phyloP scores from a whole-genome alignment of 2,329 filamentous ascomycete genomes.

The Ophiostoma triangulosporum region DNA sequence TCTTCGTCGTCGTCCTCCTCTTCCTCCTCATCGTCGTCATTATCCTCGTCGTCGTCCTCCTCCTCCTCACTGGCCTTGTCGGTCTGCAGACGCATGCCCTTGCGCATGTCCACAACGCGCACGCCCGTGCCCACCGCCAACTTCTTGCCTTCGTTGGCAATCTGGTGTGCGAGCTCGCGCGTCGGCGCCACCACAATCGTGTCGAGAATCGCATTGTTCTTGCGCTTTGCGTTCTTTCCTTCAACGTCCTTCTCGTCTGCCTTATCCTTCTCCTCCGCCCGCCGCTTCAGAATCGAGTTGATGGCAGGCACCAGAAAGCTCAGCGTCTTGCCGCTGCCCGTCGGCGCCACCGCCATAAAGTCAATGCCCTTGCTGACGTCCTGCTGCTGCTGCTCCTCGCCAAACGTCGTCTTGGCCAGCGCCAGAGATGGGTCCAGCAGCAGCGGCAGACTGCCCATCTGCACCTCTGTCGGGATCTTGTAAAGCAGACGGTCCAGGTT shows the following conservation, averaged over 20 bases:
- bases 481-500: slow-evolving; percentile 82
- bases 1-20: slow-evolving; percentile 12
- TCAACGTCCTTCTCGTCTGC: slow-evolving; percentile 21
- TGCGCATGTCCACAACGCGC: slow-evolving; percentile 69
- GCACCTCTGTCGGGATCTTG: slow-evolving; percentile 79
- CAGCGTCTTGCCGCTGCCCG: slow-evolving; percentile 91
- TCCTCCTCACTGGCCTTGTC: slow-evolving; percentile 22
- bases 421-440: slow-evolving; percentile 47
- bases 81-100: slow-evolving; percentile 57
- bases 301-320: slow-evolving; percentile 83
- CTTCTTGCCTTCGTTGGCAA: slow-evolving; percentile 77
- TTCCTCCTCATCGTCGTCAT: slow-evolving; percentile 21
- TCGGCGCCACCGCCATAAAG: slow-evolving; percentile 80
- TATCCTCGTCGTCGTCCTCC: slow-evolving; percentile 13
- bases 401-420: slow-evolving; percentile 23
- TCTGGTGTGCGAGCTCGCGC: slow-evolving; percentile 65
- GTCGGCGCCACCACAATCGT: slow-evolving; percentile 66
- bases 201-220: slow-evolving; percentile 40
- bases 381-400: slow-evolving; percentile 12
- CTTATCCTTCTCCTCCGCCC: slow-evolving; percentile 32
- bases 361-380: slow-evolving; percentile 40
- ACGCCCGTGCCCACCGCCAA: slow-evolving; percentile 57
- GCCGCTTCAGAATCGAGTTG: slow-evolving; percentile 53
- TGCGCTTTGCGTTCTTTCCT: slow-evolving; percentile 17
- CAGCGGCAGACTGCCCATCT: slow-evolving; percentile 73